phyloP scores from a whole-genome alignment of 2,329 filamentous ascomycete genomes.

The Aspergillus flavus region DNA sequence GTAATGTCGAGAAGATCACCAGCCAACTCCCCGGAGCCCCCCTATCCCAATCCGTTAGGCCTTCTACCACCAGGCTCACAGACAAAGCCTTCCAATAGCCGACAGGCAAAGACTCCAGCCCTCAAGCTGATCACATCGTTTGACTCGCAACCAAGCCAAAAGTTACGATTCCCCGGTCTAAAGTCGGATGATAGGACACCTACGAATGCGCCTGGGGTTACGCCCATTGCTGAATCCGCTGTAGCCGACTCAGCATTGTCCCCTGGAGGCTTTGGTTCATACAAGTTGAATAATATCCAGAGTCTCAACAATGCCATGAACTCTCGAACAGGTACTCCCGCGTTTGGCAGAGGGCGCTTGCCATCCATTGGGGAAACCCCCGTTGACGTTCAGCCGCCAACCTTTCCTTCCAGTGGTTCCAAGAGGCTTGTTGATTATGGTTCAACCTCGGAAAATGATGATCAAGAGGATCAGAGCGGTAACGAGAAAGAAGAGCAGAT shows the following conservation, averaged over 20 bases:
- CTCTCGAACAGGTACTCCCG: conserved; percentile 63
- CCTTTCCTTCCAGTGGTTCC: conserved; percentile 43
- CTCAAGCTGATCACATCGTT: conserved; percentile 93
- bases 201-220: conserved; percentile 74
- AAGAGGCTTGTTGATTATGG: conserved; percentile 50
- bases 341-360: conserved; percentile 66
- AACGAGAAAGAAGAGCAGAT: conserved; percentile 16
- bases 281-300: conserved; percentile 60
- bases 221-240: conserved; percentile 82
- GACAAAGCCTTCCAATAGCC: conserved; percentile 51
- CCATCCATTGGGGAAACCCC: conserved; percentile 77
- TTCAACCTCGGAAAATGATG: conserved; percentile 50
- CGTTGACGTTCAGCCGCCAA: conserved; percentile 51
- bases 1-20: conserved; percentile 28
- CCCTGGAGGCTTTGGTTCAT: conserved; percentile 67
- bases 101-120: conserved; percentile 75
- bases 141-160: conserved; percentile 51
- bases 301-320: conserved; percentile 71
- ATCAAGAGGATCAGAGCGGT: conserved; percentile 34
- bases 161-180: conserved; percentile 65
- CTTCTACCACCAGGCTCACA: conserved; percentile 27
- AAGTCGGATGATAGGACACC: conserved; percentile 67
- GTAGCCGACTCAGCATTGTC: conserved; percentile 62
- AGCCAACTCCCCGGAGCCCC: conserved; percentile 63
- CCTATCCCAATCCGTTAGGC: conserved; percentile 33